Conservation (phyloP, 2,329 filamentous ascomycete species). For the Aspergillus novoparasiticus region DNA sequence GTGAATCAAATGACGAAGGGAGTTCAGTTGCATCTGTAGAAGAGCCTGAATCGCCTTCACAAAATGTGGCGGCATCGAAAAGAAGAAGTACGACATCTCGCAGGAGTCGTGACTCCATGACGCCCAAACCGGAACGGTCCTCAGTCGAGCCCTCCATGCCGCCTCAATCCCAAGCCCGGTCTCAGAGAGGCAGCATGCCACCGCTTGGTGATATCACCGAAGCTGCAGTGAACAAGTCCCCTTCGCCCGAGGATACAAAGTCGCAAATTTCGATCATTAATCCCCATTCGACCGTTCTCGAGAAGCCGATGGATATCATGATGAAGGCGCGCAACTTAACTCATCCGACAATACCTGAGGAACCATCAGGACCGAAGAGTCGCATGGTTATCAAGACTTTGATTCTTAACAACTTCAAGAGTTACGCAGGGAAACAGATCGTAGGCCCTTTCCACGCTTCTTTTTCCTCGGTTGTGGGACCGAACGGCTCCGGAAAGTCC, state of each 20-base stretch:
- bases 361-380: slow-evolving; percentile 75
- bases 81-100: slow-evolving; percentile 61
- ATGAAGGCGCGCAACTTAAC: slow-evolving; percentile 78
- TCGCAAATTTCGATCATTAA: slow-evolving; percentile 65
- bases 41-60: slow-evolving; percentile 57
- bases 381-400: slow-evolving; percentile 92
- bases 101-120: slow-evolving; percentile 46
- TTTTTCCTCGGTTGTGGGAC: slow-evolving; percentile 96
- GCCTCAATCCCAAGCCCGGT: slow-evolving; percentile 45
- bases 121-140: slow-evolving; percentile 41
- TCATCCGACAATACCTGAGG: slow-evolving; percentile 61
- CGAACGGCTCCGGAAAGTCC: slow-evolving; percentile 97
- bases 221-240: slow-evolving; percentile 65
- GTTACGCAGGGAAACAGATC: slow-evolving; percentile 91
- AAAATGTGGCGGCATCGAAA: slow-evolving; percentile 61
- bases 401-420: slow-evolving; percentile 96
- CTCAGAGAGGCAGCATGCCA: slow-evolving; percentile 50
- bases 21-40: slow-evolving; percentile 39
- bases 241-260: slow-evolving; percentile 50
- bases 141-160: slow-evolving; percentile 57
- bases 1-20: slow-evolving; percentile 30
- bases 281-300: slow-evolving; percentile 74
- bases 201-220: slow-evolving; percentile 76
- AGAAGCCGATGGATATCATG: slow-evolving; percentile 92
- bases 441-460: slow-evolving; percentile 96